phyloP scores from a whole-genome alignment of 495 filamentous ascomycete genomes.

The Choiromyces venosus region DNA sequence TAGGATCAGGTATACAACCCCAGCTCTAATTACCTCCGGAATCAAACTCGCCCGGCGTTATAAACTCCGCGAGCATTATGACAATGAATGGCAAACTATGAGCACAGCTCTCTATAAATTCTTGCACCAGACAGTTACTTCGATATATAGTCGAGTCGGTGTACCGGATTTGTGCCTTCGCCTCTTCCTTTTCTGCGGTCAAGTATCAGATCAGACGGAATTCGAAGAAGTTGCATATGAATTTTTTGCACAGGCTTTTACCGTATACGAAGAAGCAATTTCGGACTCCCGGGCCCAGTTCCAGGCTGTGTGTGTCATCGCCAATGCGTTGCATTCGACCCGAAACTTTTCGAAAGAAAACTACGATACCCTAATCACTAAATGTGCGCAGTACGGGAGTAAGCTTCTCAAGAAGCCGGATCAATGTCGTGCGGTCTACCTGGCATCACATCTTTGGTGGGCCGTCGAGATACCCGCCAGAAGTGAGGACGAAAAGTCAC shows the following conservation, averaged over 20 bases:
- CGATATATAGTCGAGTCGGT: conserved; percentile 82
- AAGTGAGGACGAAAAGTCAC: conserved; percentile 68
- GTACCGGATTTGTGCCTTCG: conserved; percentile 81
- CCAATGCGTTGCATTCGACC: conserved; percentile 77
- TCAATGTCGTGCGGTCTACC: conserved; percentile 91
- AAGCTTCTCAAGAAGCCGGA: conserved; percentile 97
- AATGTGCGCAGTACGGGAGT: conserved; percentile 91
- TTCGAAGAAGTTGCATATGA: conserved; percentile 96
- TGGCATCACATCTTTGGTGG: conserved; percentile 98
- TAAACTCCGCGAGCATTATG: conserved; percentile 88
- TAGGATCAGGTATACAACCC: conserved; percentile 89
- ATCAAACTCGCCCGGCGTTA: conserved; percentile 83
- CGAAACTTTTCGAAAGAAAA: conserved; percentile 90
- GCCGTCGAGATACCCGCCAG: conserved; percentile 77
- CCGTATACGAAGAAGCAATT: conserved; percentile 92
- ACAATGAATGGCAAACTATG: conserved; percentile 89
- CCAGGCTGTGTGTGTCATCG: conserved; percentile 93
- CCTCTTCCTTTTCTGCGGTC: conserved; percentile 83
- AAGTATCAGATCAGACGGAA: conserved; percentile 84
- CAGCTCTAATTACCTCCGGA: conserved; percentile 82
- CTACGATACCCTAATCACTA: conserved; percentile 97
- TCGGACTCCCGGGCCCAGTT: conserved; percentile 94
- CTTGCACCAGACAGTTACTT: conserved; percentile 77
- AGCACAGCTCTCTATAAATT: conserved; percentile 89
- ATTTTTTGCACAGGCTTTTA: conserved; percentile 97